A percentile compares a stretch with the other conserved stretches of the same genome.
Conservation (phyloP, 768 basidiomycete species). For the Boletus fagicola region DNA sequence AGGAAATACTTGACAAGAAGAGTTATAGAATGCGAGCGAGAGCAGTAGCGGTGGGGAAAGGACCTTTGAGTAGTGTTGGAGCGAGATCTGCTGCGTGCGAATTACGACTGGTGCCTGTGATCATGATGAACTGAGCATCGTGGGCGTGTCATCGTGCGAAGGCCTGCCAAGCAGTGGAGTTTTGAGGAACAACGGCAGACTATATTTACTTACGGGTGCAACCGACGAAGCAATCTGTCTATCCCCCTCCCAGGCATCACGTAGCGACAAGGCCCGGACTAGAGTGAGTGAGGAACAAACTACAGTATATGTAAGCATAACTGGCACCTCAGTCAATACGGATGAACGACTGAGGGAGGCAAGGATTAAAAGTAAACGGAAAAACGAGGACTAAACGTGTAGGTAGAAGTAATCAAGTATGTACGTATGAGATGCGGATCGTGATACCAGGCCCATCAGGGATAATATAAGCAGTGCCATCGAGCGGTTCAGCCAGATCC, state of each 20-base stretch:
- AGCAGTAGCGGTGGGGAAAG: background rate
- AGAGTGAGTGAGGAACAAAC: no score
- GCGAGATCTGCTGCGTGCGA: background rate
- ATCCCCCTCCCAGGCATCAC: background rate
- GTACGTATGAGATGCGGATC: no score
- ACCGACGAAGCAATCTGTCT: background rate
- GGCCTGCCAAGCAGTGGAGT: background rate
- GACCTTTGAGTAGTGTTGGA: background rate
- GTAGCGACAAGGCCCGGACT: no score
- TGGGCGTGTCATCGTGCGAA: background rate
- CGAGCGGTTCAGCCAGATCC: background rate
- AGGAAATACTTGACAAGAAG: background rate
- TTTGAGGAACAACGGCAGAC: background rate
- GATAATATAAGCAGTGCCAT: background rate
- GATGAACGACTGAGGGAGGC: no score
- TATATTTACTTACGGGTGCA: background rate
- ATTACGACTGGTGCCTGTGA: background rate
- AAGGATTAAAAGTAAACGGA: no score
- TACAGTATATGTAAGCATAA: no score
- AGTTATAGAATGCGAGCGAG: background rate
- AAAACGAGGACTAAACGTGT: no score
- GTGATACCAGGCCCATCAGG: no score
- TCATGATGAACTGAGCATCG: background rate
- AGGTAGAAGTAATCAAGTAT: no score
- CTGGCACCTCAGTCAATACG: no score